Evolutionary conservation across 2,329 filamentous ascomycete species (phyloP).

Genomic region (Beauveria varroae): DNA sequence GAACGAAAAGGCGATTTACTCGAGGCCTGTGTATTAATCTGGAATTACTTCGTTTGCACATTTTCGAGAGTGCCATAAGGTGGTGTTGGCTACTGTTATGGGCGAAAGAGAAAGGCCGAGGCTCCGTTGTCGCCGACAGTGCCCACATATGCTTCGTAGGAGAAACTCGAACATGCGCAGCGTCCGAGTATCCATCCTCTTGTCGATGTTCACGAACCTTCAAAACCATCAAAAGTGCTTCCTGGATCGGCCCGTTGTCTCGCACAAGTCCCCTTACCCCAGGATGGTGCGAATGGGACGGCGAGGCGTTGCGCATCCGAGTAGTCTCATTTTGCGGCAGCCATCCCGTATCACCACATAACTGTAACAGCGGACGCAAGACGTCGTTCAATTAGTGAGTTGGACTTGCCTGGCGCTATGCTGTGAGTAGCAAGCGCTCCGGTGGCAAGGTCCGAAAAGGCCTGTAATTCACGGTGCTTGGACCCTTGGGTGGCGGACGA

Average conservation of each 20-base stretch:
- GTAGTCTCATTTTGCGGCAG: not conserved
- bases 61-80: not conserved
- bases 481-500: not conserved
- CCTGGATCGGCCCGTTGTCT: constrained; percentile 9
- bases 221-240: not conserved
- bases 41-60: not conserved
- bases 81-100: not conserved
- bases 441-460: not conserved
- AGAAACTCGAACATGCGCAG: not conserved
- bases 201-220: not conserved
- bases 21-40: not conserved
- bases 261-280: constrained; percentile 7
- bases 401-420: not conserved
- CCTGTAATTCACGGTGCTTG: constrained; percentile 1
- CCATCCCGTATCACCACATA: not conserved
- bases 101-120: not conserved
- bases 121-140: constrained; percentile 1
- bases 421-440: not conserved
- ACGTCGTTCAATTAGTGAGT: not conserved
- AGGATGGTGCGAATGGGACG: not conserved
- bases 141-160: not conserved
- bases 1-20: not conserved
- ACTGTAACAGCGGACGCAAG: not conserved
- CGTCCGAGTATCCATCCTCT: not conserved
- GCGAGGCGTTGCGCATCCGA: not conserved